These are phyloP conservation scores for Obba rivulosa DNA, from an alignment of 768 basidiomycete genomes.

Conservation along the genomic window DNA sequence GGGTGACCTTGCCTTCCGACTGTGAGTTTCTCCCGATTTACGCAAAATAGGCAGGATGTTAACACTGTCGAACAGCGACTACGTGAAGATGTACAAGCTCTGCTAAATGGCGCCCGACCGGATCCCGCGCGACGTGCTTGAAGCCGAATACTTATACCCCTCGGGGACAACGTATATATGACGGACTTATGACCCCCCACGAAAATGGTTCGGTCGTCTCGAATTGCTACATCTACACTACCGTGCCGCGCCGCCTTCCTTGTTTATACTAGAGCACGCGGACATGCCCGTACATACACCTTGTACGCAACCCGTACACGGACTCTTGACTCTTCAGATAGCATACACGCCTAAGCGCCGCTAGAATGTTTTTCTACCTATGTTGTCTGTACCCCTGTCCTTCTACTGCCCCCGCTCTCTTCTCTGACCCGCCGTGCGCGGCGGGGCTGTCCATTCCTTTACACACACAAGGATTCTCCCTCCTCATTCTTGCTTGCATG, in stretches of 20 bases:
- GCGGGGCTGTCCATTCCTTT: no score
- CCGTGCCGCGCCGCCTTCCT: neutral
- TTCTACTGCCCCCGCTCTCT: no score
- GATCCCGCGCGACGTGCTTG: neutral
- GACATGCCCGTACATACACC: neutral
- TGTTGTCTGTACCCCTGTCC: neutral
- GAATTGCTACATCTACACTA: neutral
- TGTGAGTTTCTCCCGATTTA: constrained; percentile 35
- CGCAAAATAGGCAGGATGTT: no score
- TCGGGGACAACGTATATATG: neutral
- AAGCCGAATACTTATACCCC: neutral
- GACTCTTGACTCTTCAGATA: neutral
- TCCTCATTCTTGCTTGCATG: no score
- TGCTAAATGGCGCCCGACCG: constrained; percentile 10
- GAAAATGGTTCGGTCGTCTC: neutral
- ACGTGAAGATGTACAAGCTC: constrained; percentile 32
- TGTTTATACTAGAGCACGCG: neutral
- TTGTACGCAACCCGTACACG: no score
- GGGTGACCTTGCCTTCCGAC: constrained; percentile 60
- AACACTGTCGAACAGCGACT: constrained; percentile 20
- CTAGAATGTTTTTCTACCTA: neutral
- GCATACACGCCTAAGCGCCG: neutral
- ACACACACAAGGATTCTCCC: no score
- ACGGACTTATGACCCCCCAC: no score
- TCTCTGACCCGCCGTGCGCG: neutral